Percentiles rank a stretch among this genome's conserved stretches.
These are phyloP conservation scores for Sideroxylon spinosum DNA, from an alignment of 179 eudicot species.

Conservation along the genomic window DNA sequence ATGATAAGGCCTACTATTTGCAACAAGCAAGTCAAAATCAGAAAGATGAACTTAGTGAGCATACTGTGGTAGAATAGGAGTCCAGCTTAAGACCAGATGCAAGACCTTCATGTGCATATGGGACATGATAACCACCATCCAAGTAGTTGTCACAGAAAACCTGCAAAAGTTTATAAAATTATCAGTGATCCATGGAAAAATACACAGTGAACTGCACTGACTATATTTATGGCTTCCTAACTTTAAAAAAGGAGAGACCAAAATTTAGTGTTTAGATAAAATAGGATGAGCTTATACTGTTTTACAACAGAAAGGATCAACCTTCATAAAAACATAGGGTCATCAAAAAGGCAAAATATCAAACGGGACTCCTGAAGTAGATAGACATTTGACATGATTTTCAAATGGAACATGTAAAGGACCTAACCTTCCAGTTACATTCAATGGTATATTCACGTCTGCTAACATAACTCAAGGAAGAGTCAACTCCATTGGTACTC, in stretches of 20 bases:
- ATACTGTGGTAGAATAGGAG: constrained; percentile 71
- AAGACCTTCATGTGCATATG: constrained; percentile 84
- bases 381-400: background rate
- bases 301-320: background rate
- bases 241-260: background rate
- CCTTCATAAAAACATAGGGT: background rate
- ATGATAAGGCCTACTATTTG: background rate
- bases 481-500: constrained; percentile 54
- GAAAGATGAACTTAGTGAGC: constrained; percentile 18
- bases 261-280: background rate
- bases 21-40: background rate
- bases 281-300: background rate
- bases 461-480: constrained; percentile 63
- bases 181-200: background rate
- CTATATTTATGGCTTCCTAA: background rate
- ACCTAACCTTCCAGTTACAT: constrained; percentile 88
- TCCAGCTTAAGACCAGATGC: constrained; percentile 84
- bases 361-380: background rate
- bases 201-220: background rate
- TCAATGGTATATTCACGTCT: constrained; percentile 84
- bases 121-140: constrained; percentile 98
- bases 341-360: background rate
- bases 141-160: constrained; percentile 95
- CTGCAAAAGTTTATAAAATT: constrained; percentile 31
- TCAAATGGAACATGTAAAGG: background rate